Percentiles rank a stretch among this genome's conserved stretches.
Evolutionary conservation across 1,284 basidiomycete genomes (phyloP).

Genomic region (Boletus chippewaensis): DNA sequence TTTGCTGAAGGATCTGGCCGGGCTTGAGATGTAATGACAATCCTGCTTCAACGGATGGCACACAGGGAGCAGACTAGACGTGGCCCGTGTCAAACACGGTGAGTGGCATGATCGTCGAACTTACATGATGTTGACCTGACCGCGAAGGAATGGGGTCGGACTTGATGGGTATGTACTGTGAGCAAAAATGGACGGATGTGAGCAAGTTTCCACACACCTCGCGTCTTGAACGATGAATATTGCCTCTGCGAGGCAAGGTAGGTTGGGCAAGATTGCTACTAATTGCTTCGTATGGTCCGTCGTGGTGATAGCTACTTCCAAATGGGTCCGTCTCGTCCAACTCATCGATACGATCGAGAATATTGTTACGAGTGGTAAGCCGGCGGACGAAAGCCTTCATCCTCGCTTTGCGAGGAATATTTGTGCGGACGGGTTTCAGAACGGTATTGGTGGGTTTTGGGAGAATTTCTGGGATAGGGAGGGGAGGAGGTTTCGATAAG

Average conservation of each 20-base stretch:
- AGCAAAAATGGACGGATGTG: constrained; percentile 3
- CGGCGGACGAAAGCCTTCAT: constrained; percentile 28
- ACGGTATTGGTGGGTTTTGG: not conserved
- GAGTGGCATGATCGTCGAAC: constrained; percentile 2
- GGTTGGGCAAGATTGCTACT: constrained; percentile 12
- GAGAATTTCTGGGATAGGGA: not conserved
- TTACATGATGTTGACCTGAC: constrained; percentile 17
- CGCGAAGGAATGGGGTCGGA: constrained; percentile 3
- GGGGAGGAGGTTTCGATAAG: not conserved
- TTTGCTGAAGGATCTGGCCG: constrained; percentile 44
- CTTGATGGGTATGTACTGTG: constrained; percentile 14
- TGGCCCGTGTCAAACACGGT: constrained; percentile 11
- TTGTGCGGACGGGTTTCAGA: constrained; percentile 1
- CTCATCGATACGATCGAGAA: constrained; percentile 65
- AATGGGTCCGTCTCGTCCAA: constrained; percentile 65
- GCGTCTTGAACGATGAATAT: not conserved
- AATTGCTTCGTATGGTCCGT: constrained; percentile 61
- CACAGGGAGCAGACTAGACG: constrained; percentile 10
- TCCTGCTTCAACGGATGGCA: constrained; percentile 6
- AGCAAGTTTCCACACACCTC: constrained; percentile 22
- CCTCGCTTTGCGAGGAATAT: constrained; percentile 10
- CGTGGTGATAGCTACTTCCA: constrained; percentile 55
- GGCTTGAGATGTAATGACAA: constrained; percentile 45
- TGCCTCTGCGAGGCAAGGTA: constrained; percentile 6
- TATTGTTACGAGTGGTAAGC: constrained; percentile 32